Percentiles rank a stretch among this genome's conserved stretches.
Conservation (phyloP, 2,329 filamentous ascomycete species). For the Alternaria conjuncta region DNA sequence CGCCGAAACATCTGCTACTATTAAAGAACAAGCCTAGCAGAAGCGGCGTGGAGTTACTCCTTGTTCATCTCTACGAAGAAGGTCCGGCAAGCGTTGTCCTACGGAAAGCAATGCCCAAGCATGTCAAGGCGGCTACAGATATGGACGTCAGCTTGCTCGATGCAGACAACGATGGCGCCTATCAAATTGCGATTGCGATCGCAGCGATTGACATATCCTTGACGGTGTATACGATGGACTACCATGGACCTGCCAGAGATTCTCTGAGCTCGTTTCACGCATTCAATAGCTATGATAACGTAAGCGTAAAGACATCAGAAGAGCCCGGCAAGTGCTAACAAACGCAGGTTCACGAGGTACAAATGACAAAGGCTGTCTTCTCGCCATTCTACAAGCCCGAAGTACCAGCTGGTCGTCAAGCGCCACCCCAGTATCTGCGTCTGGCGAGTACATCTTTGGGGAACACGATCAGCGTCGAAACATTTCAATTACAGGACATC, state of each 20-base stretch:
- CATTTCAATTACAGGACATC: conserved; percentile 68
- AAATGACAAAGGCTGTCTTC: conserved; percentile 62
- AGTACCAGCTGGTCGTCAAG: conserved; percentile 26
- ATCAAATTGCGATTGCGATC: conserved; percentile 81
- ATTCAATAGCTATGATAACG: conserved; percentile 61
- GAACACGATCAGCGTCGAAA: conserved; percentile 80
- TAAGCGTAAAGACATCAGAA: conserved; percentile 40
- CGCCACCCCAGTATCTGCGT: conserved; percentile 67
- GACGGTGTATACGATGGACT: conserved; percentile 78
- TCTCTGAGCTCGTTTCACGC: conserved; percentile 56
- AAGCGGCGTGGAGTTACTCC: conserved; percentile 61
- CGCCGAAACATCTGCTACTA: conserved; percentile 60
- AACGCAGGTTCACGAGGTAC: conserved; percentile 55
- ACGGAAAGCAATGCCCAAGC: conserved; percentile 67
- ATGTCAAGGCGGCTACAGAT: conserved; percentile 76
- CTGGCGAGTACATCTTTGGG: conserved; percentile 82
- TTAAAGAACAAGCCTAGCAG: conserved; percentile 63
- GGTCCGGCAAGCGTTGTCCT: conserved; percentile 57
- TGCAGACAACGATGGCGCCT: conserved; percentile 64
- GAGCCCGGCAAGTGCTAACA: conserved; percentile 8
- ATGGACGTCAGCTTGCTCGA: conserved; percentile 77
- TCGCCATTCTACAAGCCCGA: conserved; percentile 53
- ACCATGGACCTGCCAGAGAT: conserved; percentile 58
- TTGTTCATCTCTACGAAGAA: conserved; percentile 66
- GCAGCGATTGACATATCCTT: conserved; percentile 82